Base-by-base conservation (phyloP, 495 filamentous ascomycete species). In the Tuber indicum region DNA sequence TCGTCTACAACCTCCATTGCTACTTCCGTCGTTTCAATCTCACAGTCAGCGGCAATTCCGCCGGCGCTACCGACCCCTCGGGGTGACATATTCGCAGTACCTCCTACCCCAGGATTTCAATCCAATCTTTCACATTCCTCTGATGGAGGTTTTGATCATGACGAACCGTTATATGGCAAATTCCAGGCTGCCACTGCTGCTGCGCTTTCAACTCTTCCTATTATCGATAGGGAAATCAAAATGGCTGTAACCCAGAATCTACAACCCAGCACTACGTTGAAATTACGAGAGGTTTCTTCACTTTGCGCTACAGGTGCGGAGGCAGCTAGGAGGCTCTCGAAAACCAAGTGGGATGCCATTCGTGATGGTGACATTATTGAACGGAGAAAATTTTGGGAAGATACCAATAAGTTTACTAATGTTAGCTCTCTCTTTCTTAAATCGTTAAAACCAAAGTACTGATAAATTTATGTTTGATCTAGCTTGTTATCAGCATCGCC, bases 401-500 rank as follows among this genome's bases (percentile, higher is more conserved):
- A 83, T 69, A 83, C 82, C 0, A 83, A 83, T 58, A 77, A 80
- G 46, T 83, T 83, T 74, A 83, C 82, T 19, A 84, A 83, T 73
- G 74, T 74, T 75, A 8, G 75, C 45, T 42, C 6, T 16, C 58
- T 41, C 45, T 21, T 32, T 43, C 44, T 39, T 16, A 9, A 21
- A 23, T 73, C n/a, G 26, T 7, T 66, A 0, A 17, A 17, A 66
- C 32, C 19, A 12, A 66, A 16, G 58, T 8, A 36, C 58, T 72
- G 12, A 82, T 80, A n/a, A 82, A 69, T 58, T 74, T 32, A 21
- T 26, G 32, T 23, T 41, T 44, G 16, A 26, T 58, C 32, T 46
- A 83, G 82, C 74, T 83, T 5, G 75, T 83, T 41, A 83, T 83
- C 32, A 81, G 78, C 52, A 81, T 83, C 42, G 82, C 82, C 1